These are phyloP conservation scores for Biscogniauxia mediterranea DNA, from an alignment of 2,329 filamentous ascomycete species.

Conservation along the genomic window DNA sequence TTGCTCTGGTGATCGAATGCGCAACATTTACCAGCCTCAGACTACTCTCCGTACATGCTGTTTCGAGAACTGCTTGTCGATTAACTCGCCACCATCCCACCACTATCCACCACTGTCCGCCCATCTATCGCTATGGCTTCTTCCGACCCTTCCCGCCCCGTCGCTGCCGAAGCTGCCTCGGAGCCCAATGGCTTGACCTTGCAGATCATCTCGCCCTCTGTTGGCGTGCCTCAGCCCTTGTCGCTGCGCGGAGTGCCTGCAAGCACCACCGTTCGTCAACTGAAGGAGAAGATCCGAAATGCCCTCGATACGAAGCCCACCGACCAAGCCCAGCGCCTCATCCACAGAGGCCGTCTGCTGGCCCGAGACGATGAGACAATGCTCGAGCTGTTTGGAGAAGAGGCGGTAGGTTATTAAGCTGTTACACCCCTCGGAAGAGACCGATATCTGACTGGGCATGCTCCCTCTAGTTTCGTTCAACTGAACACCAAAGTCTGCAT, in stretches of 20 bases:
- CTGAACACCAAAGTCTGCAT: constrained; percentile 32
- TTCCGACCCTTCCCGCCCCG: constrained; percentile 33
- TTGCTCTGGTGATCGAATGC: constrained; percentile 9
- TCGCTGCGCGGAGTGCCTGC: constrained; percentile 48
- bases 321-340: constrained; percentile 57
- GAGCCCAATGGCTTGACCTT: constrained; percentile 48
- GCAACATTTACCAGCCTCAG: constrained; percentile 4
- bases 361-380: constrained; percentile 54
- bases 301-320: constrained; percentile 47
- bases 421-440: background rate
- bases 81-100: background rate
- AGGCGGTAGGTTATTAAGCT: constrained; percentile 42
- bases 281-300: constrained; percentile 59
- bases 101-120: constrained; percentile 4
- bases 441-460: constrained; percentile 10
- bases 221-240: constrained; percentile 50
- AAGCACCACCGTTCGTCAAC: constrained; percentile 52
- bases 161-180: constrained; percentile 25
- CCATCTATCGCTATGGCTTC: constrained; percentile 39
- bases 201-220: constrained; percentile 58
- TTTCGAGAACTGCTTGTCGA: background rate
- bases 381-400: constrained; percentile 54
- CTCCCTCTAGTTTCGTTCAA: constrained; percentile 26
- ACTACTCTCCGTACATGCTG: background rate
- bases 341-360: constrained; percentile 58